phyloP scores from a whole-genome alignment of 371 early-diverging fungal species.

The Mortierella sp. region DNA sequence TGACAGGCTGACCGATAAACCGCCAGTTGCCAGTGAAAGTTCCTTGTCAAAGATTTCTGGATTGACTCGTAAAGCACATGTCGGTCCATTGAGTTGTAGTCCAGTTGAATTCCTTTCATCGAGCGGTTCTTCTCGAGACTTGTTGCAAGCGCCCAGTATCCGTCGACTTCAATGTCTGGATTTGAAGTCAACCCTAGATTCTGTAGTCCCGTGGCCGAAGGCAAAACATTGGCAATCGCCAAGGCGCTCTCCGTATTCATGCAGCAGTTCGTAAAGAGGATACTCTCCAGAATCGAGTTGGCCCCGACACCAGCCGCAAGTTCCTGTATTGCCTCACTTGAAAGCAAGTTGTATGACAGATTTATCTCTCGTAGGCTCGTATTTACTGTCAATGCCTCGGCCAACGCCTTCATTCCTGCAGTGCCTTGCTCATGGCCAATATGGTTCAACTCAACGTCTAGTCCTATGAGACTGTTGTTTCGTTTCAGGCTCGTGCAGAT shows the following conservation, averaged over 20 bases:
- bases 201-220: conserved; percentile 44
- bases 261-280: conserved; percentile 52
- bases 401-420: conserved; percentile 36
- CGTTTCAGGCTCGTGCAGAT: conserved; percentile 35
- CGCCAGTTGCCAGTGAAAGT: conserved; percentile 53
- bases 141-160: conserved; percentile 47
- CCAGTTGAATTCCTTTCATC: conserved; percentile 56
- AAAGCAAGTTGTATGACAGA: conserved; percentile 40
- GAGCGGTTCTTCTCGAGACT: conserved; percentile 42
- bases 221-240: conserved; percentile 44
- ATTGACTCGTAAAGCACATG: conserved; percentile 51
- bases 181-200: conserved; percentile 49
- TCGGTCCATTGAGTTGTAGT: conserved; percentile 58
- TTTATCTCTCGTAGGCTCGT: conserved; percentile 46
- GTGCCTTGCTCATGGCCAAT: conserved; percentile 36
- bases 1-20: conserved; percentile 43
- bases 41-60: conserved; percentile 50
- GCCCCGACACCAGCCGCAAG: conserved; percentile 40
- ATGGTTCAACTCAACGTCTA: conserved; percentile 56
- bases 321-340: conserved; percentile 24
- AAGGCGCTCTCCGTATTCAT: conserved; percentile 45
- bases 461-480: conserved; percentile 29
- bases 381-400: conserved; percentile 33
- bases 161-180: conserved; percentile 50
- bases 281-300: conserved; percentile 55